phyloP scores from a whole-genome alignment of 371 early-diverging fungal species.

The Actinomucor elegans region DNA sequence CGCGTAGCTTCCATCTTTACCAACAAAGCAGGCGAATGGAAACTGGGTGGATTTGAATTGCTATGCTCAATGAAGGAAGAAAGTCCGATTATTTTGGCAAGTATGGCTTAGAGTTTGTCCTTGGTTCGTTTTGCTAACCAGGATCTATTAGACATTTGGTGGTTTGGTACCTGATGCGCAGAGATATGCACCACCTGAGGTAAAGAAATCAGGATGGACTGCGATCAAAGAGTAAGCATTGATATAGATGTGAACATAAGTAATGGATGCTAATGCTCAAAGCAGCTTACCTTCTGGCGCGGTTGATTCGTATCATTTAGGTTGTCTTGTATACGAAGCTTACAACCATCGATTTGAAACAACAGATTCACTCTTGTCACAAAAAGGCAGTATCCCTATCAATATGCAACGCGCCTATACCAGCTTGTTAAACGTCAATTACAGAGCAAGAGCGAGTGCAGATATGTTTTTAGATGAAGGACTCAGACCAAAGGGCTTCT shows the following conservation, averaged over 20 bases:
- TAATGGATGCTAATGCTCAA: not conserved
- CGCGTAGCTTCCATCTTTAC: conserved; percentile 77
- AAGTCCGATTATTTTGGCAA: conserved; percentile 64
- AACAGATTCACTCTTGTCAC: conserved; percentile 56
- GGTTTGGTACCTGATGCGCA: conserved; percentile 65
- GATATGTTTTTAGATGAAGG: conserved; percentile 71
- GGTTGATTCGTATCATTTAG: conserved; percentile 82
- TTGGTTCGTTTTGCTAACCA: not conserved
- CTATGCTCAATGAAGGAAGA: conserved; percentile 74
- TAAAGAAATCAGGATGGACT: conserved; percentile 67
- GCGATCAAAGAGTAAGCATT: conserved; percentile 58
- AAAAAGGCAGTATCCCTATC: conserved; percentile 65
- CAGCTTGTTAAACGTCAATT: conserved; percentile 51
- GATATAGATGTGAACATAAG: too few species aligned
- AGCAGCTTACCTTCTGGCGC: conserved; percentile 44
- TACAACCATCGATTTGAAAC: conserved; percentile 73
- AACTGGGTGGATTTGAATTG: conserved; percentile 86
- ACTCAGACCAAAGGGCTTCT: conserved; percentile 62
- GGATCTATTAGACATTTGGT: conserved; percentile 58
- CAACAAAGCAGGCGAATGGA: conserved; percentile 93
- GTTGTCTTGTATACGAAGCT: conserved; percentile 76
- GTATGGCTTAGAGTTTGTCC: not conserved
- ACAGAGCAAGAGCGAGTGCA: conserved; percentile 63
- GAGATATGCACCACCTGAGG: conserved; percentile 76
- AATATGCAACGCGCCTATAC: conserved; percentile 55